Conservation (phyloP, 2,329 filamentous ascomycete species). For the Simplicillium sp. region DNA sequence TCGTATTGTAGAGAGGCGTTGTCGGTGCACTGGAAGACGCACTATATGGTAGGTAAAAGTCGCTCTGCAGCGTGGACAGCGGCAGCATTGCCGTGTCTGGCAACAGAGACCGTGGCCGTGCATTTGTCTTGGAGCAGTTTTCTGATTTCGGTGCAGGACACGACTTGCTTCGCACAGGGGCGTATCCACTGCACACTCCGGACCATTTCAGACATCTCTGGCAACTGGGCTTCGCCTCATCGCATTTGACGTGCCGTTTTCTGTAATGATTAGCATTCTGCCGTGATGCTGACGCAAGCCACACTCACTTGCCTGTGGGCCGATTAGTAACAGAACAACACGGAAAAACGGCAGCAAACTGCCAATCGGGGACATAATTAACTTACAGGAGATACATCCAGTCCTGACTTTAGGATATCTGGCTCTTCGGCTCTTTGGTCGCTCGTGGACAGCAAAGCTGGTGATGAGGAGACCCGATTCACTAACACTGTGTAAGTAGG, state of each 20-base stretch:
- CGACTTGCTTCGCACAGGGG: neutral
- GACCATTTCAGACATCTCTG: conserved; percentile 24
- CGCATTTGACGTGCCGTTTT: conserved; percentile 24
- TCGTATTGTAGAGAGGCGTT: conserved; percentile 1
- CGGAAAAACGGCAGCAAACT: neutral
- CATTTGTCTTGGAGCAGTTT: neutral
- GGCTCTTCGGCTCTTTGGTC: conserved; percentile 19
- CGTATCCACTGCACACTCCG: conserved; percentile 23
- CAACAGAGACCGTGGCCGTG: too few species aligned
- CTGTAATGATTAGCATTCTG: conserved; percentile 8
- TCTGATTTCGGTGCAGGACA: neutral
- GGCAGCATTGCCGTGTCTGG: too few species aligned
- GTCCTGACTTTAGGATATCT: conserved; percentile 21
- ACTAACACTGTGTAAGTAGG: conserved; percentile 2
- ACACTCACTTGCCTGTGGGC: conserved; percentile 17
- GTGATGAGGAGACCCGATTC: conserved; percentile 12
- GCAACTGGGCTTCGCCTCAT: conserved; percentile 23
- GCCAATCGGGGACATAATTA: neutral
- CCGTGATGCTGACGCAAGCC: neutral
- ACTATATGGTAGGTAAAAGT: too few species aligned
- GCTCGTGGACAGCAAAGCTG: conserved; percentile 18
- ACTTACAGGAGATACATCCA: conserved; percentile 22
- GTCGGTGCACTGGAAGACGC: conserved; percentile 1
- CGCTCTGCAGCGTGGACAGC: too few species aligned
- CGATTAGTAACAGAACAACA: neutral